Base-by-base conservation (phyloP, 495 filamentous ascomycete species). In the Hypoxylon trugodes region DNA sequence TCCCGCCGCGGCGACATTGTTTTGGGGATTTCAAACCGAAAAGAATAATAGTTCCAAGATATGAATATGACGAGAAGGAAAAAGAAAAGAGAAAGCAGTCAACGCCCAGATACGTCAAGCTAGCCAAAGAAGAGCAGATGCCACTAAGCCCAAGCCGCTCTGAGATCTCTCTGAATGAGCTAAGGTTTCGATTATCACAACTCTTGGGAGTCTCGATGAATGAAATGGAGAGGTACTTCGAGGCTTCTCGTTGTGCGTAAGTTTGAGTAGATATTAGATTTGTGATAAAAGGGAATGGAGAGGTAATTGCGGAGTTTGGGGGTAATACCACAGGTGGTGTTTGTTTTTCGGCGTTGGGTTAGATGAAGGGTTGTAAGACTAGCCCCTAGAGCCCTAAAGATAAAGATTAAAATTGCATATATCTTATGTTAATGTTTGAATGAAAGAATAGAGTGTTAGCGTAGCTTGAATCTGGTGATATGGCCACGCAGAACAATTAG, bases 121-220 rank as follows among this genome's bases (percentile, higher is more conserved):
- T 50, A 1, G 48, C 28, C 9, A 60, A 59, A 22, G 52, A 45
- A n/a, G 38, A 65, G 28, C 24, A 30, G 42, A 6, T 36, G 4
- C 28, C 49, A 5, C 28, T 33, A 3, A 38, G 58, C 16, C 54
- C 55, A 15, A 55, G 52, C 33, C 33, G 36, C 7, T 30, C 59
- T 8, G 69, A 72, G 57, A 70, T 70, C 30, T 73, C 68, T 15
- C 30, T 70, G 1, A 68, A 73, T n/a, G 70, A 73, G 42, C 52
- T 70, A 9, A 49, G 62, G 22, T 61, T 40, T 25, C 43, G 70
- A 36, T 51, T 73, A 5, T 70, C 70, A 16, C 40, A 33, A 9
- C 61, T 72, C 22, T 35, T 73, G 6, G 70, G 67, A 2, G 60
- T 73, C 9, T 73, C 68, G 21, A 28, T 70, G 18, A 48, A 64